These are phyloP conservation scores for Cutaneotrichosporon dermatis DNA, from an alignment of 1,284 basidiomycete species.

Conservation along the genomic window DNA sequence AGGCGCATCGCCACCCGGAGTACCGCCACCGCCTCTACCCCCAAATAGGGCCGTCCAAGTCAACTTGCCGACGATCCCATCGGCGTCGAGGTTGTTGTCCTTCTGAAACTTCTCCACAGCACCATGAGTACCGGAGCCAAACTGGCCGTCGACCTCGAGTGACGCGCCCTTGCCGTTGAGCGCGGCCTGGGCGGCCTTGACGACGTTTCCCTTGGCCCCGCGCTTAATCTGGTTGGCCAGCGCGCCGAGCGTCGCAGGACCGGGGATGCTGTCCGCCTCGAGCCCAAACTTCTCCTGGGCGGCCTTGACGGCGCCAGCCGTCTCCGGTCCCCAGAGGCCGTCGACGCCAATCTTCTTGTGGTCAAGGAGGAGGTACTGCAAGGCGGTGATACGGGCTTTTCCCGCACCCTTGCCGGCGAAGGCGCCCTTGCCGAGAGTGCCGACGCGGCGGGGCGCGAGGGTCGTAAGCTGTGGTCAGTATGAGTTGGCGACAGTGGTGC, in stretches of 20 bases:
- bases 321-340: constrained; percentile 6
- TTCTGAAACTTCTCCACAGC: constrained; percentile 1
- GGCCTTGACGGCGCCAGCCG: neutral
- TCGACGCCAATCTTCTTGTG: neutral
- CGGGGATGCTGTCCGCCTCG: constrained; percentile 1
- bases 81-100: neutral
- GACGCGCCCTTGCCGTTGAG: neutral
- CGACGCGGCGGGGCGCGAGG: neutral
- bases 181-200: constrained; percentile 7
- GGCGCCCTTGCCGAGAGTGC: neutral
- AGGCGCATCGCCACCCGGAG: too few relatives aligned
- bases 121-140: constrained; percentile 1
- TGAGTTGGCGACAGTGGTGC: too few relatives aligned
- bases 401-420: neutral
- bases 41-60: constrained; percentile 9
- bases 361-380: constrained; percentile 9
- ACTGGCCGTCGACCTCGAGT: constrained; percentile 7
- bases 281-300: constrained; percentile 1
- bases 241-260: constrained; percentile 10
- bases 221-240: neutral
- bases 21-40: too few relatives aligned
- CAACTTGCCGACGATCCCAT: constrained; percentile 2
- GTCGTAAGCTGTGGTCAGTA: too few relatives aligned
- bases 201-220: neutral
- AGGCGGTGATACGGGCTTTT: neutral